phyloP scores from a whole-genome alignment of 164 flowering plant genomes.

The Aristolochia fimbriata region DNA sequence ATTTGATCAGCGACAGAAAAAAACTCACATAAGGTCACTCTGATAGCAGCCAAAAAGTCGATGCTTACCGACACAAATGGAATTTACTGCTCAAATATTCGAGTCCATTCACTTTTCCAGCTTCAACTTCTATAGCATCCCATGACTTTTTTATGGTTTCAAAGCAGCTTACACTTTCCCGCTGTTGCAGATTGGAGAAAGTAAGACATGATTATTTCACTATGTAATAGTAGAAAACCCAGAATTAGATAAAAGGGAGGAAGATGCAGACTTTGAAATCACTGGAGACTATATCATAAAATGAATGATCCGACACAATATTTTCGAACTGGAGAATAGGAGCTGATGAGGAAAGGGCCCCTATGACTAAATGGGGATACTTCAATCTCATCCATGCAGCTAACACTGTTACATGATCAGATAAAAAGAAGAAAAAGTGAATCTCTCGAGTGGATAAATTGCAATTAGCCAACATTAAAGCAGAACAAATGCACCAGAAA shows the following conservation, averaged over 20 bases:
- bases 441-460: too few relatives aligned
- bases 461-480: too few relatives aligned
- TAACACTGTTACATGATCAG: constrained; percentile 47
- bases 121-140: constrained; percentile 40
- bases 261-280: constrained; percentile 42
- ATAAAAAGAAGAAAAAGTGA: constrained; percentile 1
- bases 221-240: background rate
- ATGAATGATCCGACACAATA: constrained; percentile 66
- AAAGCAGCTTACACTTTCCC: constrained; percentile 73
- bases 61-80: constrained; percentile 52
- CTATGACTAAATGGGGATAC: constrained; percentile 84
- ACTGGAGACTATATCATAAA: constrained; percentile 68
- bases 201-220: too few relatives aligned
- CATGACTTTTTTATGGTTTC: constrained; percentile 70
- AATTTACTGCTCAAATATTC: constrained; percentile 44
- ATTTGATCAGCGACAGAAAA: too few relatives aligned
- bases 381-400: constrained; percentile 96
- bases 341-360: constrained; percentile 90
- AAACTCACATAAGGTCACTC: too few relatives aligned
- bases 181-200: constrained; percentile 22
- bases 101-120: constrained; percentile 45
- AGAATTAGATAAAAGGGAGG: background rate
- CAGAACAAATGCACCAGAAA: too few relatives aligned
- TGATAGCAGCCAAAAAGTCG: background rate
- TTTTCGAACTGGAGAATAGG: constrained; percentile 88